Base-by-base conservation (phyloP, 2,329 filamentous ascomycete species). In the Colletotrichum liaoningense region DNA sequence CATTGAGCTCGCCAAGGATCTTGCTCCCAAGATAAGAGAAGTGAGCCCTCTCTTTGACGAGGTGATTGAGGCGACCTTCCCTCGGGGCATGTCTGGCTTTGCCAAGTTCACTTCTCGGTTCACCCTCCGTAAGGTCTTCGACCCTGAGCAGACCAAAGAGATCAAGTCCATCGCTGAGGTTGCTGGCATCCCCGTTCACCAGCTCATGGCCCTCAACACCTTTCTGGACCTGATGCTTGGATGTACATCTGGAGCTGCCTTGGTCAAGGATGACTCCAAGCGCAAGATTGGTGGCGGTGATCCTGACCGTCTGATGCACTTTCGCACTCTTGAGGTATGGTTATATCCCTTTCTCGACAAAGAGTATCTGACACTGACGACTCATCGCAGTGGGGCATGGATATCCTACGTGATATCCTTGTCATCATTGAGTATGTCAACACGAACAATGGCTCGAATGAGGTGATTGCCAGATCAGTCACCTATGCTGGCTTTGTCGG, bases 191-290 rank as follows among this genome's bases (percentile, higher is more conserved):
- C 83, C 87, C 3, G 81, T 92, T 76, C 90, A 89, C 76, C 80
- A 92, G 1, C 81, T 92, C 1, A 84, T 92, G 7, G 86, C 86
- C 3, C 84, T 91, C 71, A 92, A 92, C 77, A 87, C 88, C 2
- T 81, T 92, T 2, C 83, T 92, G 0, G 91, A 93, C 78, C 81
- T 88, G 6, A 83, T 92, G 62, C 88, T 92, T 84, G 90, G 90
- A 2, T 92, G 91, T 78, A 92, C 90, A 0, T 90, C 88, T 73
- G 89, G 89, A 11, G 54, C 62, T 5, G 56, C 33, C 1, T 42
- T 70, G 38, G 65, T 64, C 57, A 30, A 28, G 7, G 28, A 26
- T 26, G 16, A 8, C 12, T 16, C 35, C 5, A 19, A 6, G n/a
- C 14, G 33, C 7, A 8, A 33, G 7, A 16, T 16, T 11, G 30